phyloP scores from a whole-genome alignment of 1,139 yeast species.

The Saccharomyces hybrid region DNA sequence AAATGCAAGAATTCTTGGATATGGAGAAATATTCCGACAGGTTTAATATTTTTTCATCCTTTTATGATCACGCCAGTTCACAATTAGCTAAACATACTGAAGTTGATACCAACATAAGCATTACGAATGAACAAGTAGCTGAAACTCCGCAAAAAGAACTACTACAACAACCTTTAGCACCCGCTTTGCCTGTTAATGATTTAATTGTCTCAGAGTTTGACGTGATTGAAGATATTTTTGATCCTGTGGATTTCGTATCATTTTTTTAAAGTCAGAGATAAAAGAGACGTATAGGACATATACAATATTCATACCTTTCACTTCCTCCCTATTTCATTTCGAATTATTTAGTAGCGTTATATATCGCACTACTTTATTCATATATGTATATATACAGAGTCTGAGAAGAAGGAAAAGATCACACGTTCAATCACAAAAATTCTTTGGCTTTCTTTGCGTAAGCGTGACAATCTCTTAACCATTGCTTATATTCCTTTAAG shows the following conservation, averaged over 20 bases:
- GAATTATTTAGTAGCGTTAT: not conserved
- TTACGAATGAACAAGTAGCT: not conserved
- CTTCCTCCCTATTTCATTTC: not conserved
- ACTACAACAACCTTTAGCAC: not conserved
- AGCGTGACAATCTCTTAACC: conserved; percentile 93
- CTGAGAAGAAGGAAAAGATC: not conserved
- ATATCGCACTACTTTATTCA: not conserved
- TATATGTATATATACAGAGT: not conserved
- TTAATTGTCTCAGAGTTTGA: conserved; percentile 2
- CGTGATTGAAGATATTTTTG: conserved; percentile 22
- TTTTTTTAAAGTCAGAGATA: conserved; percentile 9
- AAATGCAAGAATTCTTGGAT: not conserved
- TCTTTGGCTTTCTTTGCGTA: conserved; percentile 80
- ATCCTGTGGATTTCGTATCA: conserved; percentile 25
- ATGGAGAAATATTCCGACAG: conserved; percentile 4
- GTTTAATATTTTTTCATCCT: conserved; percentile 23
- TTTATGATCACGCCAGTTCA: conserved; percentile 22
- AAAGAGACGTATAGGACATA: no score
- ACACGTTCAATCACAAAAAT: conserved; percentile 45
- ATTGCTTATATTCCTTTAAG: conserved; percentile 77
- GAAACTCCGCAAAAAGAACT: not conserved
- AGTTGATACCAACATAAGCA: conserved; percentile 5
- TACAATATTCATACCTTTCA: not conserved
- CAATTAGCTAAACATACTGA: conserved; percentile 16
- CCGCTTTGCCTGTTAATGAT: not conserved